Evolutionary conservation across 345 rosid species (phyloP).

Genomic region (Linum tenue): DNA sequence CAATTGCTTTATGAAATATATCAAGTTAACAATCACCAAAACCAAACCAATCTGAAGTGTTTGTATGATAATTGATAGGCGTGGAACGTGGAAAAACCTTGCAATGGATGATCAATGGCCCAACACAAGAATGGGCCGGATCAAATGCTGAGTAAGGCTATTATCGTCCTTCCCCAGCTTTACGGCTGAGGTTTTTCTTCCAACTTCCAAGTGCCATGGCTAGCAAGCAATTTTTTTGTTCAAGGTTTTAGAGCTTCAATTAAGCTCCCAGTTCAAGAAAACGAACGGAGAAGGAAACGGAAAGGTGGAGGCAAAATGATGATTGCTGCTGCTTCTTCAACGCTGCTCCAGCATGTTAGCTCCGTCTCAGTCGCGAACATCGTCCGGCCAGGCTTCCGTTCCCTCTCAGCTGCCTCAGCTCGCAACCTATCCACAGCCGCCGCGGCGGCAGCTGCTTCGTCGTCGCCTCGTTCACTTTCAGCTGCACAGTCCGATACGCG

Average conservation of each 20-base stretch:
- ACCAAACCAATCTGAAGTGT: no score
- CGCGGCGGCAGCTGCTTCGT: slow-evolving; percentile 6
- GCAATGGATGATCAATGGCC: no score
- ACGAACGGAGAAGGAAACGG: not conserved
- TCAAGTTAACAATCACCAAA: no score
- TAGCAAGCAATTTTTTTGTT: not conserved
- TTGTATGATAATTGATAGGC: no score
- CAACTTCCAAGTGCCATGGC: not conserved
- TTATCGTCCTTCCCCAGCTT: not conserved
- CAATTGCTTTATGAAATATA: no score
- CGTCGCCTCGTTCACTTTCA: slow-evolving; percentile 22
- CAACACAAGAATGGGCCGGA: no score
- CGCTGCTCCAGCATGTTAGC: slow-evolving; percentile 52
- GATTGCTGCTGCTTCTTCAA: slow-evolving; percentile 42
- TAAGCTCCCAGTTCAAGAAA: not conserved
- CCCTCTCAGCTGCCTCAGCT: slow-evolving; percentile 27
- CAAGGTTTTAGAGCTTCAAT: not conserved
- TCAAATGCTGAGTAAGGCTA: not conserved
- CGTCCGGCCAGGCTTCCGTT: slow-evolving; percentile 22
- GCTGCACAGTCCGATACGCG: slow-evolving; percentile 41
- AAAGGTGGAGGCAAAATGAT: slow-evolving; percentile 2
- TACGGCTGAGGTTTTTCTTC: not conserved
- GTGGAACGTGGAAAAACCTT: no score
- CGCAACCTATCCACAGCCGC: slow-evolving; percentile 17
- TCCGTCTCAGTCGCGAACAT: slow-evolving; percentile 48